phyloP scores from a whole-genome alignment of 2,329 filamentous ascomycete species.

The Stagonosporopsis rhizophila region DNA sequence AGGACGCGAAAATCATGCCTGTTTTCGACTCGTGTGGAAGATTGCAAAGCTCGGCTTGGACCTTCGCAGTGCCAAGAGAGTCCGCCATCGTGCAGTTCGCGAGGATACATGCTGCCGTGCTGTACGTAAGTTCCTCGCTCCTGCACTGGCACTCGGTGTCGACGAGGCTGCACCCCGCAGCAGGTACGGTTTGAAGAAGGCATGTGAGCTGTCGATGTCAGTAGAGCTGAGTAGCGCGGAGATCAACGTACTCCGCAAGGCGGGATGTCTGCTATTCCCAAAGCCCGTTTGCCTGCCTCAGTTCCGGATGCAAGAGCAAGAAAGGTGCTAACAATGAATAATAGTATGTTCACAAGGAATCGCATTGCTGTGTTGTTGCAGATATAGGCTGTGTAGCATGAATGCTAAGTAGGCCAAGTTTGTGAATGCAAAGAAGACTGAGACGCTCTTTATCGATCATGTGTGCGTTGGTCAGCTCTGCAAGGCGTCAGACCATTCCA shows the following conservation, averaged over 20 bases:
- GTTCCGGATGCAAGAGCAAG: background rate
- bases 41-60: slow-evolving; percentile 31
- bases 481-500: background rate
- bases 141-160: slow-evolving; percentile 28
- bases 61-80: slow-evolving; percentile 26
- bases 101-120: slow-evolving; percentile 25
- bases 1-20: slow-evolving; percentile 16
- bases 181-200: slow-evolving; percentile 15
- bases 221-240: background rate
- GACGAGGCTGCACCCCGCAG: slow-evolving; percentile 18
- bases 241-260: slow-evolving; percentile 4
- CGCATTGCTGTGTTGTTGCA: background rate
- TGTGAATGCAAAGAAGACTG: background rate
- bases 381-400: background rate
- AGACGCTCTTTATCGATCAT: slow-evolving; percentile 1
- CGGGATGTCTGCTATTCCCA: slow-evolving; percentile 8
- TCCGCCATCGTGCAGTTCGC: slow-evolving; percentile 33
- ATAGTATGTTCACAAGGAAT: background rate
- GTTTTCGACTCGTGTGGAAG: slow-evolving; percentile 25
- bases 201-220: background rate
- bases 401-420: background rate
- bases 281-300: background rate
- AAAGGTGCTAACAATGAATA: background rate
- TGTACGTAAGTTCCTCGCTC: slow-evolving; percentile 16
- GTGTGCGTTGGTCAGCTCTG: background rate